Conservation (phyloP, 495 filamentous ascomycete species). For the Hypoxylon lienhwacheense region DNA sequence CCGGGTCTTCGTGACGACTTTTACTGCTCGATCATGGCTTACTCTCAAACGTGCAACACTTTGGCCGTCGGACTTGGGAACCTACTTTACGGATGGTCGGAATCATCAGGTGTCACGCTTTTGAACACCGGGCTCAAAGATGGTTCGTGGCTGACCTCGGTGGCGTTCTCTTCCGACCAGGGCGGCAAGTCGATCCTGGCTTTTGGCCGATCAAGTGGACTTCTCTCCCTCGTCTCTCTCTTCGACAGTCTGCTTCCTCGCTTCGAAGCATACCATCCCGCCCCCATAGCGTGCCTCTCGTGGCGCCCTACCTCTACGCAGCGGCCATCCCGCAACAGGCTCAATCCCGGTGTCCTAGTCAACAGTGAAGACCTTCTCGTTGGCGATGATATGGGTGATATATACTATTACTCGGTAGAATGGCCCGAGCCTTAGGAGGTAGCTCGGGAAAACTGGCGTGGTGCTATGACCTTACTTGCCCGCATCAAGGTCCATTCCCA, state of each 20-base stretch:
- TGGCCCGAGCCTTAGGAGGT: constrained; percentile 69
- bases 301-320: constrained; percentile 60
- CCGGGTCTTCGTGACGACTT: constrained; percentile 89
- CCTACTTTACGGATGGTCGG: constrained; percentile 88
- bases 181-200: constrained; percentile 82
- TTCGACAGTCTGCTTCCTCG: constrained; percentile 57
- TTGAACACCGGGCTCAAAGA: constrained; percentile 44
- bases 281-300: constrained; percentile 72
- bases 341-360: constrained; percentile 43
- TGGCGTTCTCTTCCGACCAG: constrained; percentile 82
- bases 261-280: constrained; percentile 71
- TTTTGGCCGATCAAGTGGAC: constrained; percentile 73
- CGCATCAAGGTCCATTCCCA: constrained; percentile 80
- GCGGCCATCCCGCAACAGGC: constrained; percentile 43
- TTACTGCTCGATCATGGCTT: constrained; percentile 90
- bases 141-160: constrained; percentile 66
- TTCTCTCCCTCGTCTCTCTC: constrained; percentile 55
- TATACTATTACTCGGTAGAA: constrained; percentile 89
- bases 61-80: constrained; percentile 83
- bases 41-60: constrained; percentile 69
- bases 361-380: constrained; percentile 80
- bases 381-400: constrained; percentile 80
- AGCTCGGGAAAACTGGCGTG: constrained; percentile 66
- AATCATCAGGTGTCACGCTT: constrained; percentile 55
- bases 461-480: constrained; percentile 74